Conservation (phyloP, 1,284 basidiomycete genomes). For the Coriolopsis trogii region DNA sequence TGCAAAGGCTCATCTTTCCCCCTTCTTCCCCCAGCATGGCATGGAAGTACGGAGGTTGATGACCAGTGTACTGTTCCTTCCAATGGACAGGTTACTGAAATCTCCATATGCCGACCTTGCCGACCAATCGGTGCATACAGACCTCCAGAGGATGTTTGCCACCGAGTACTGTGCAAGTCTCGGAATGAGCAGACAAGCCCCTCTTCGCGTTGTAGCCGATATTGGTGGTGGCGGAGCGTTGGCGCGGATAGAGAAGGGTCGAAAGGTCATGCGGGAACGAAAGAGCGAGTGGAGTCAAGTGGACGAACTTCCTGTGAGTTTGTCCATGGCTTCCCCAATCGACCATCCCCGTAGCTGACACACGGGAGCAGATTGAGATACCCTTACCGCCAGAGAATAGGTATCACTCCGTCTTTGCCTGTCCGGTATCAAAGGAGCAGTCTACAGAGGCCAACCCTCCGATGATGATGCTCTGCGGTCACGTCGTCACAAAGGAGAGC, state of each 20-base stretch:
- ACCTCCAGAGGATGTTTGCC: slow-evolving; percentile 82
- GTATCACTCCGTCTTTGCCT: slow-evolving; percentile 97
- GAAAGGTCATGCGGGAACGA: slow-evolving; percentile 89
- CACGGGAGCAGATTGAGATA: slow-evolving; percentile 96
- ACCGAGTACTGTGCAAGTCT: slow-evolving; percentile 89
- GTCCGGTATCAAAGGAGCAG: slow-evolving; percentile 98
- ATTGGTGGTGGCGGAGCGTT: slow-evolving; percentile 90
- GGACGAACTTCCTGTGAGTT: slow-evolving; percentile 78
- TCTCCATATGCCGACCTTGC: slow-evolving; percentile 81
- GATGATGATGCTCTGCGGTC: slow-evolving; percentile 97
- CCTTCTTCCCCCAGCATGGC: slow-evolving; percentile 68
- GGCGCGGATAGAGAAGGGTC: slow-evolving; percentile 89
- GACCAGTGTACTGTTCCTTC: slow-evolving; percentile 74
- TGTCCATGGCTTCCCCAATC: too few species aligned
- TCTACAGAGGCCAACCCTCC: slow-evolving; percentile 93
- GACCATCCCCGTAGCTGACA: too few species aligned
- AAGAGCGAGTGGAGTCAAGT: slow-evolving; percentile 91
- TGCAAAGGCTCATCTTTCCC: slow-evolving; percentile 66
- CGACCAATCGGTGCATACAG: slow-evolving; percentile 67
- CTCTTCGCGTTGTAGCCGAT: slow-evolving; percentile 85
- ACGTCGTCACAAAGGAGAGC: slow-evolving; percentile 91
- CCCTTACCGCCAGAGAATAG: slow-evolving; percentile 83
- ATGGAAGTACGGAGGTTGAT: slow-evolving; percentile 79
- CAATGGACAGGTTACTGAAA: slow-evolving; percentile 57
- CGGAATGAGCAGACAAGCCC: slow-evolving; percentile 87